Percentiles rank a stretch among this genome's conserved stretches.
Evolutionary conservation across 1,284 basidiomycete genomes (phyloP).

Genomic region (Trichosporon ovoides): DNA sequence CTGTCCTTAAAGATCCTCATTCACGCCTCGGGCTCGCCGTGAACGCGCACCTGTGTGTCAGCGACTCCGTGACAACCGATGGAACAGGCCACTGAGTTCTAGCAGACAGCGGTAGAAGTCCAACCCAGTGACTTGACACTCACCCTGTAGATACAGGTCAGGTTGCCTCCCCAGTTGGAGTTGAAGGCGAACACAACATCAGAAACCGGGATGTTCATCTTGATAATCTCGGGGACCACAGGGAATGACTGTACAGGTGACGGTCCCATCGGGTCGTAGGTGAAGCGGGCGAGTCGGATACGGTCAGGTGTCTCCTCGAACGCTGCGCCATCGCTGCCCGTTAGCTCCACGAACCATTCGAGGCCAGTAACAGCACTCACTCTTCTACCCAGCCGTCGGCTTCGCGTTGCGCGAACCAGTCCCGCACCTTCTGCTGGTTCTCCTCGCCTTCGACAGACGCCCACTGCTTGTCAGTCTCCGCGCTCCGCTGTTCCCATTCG

Average conservation of each 20-base stretch:
- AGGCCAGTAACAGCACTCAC: neutral
- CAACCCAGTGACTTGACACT: too few relatives aligned
- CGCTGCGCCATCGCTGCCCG: neutral
- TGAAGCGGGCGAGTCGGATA: slow-evolving; percentile 68
- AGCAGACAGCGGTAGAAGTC: too few relatives aligned
- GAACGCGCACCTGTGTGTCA: slow-evolving; percentile 11
- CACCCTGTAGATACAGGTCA: slow-evolving; percentile 86
- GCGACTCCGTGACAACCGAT: slow-evolving; percentile 28
- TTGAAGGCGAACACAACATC: slow-evolving; percentile 71
- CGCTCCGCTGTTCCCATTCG: neutral
- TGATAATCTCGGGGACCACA: slow-evolving; percentile 60
- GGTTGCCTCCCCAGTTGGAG: slow-evolving; percentile 82
- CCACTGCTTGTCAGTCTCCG: slow-evolving; percentile 54
- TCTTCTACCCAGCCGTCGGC: neutral
- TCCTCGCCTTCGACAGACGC: slow-evolving; percentile 70
- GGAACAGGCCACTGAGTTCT: neutral
- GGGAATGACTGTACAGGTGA: slow-evolving; percentile 81
- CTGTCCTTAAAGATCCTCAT: neutral
- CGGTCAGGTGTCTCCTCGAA: slow-evolving; percentile 10
- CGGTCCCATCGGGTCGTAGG: slow-evolving; percentile 66
- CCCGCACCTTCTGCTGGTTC: slow-evolving; percentile 58
- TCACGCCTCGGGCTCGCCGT: neutral
- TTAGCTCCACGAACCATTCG: slow-evolving; percentile 27
- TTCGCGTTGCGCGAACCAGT: slow-evolving; percentile 30
- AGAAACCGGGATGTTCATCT: slow-evolving; percentile 69